Conservation (phyloP, 768 basidiomycete species). For the Lactarius quietus region DNA sequence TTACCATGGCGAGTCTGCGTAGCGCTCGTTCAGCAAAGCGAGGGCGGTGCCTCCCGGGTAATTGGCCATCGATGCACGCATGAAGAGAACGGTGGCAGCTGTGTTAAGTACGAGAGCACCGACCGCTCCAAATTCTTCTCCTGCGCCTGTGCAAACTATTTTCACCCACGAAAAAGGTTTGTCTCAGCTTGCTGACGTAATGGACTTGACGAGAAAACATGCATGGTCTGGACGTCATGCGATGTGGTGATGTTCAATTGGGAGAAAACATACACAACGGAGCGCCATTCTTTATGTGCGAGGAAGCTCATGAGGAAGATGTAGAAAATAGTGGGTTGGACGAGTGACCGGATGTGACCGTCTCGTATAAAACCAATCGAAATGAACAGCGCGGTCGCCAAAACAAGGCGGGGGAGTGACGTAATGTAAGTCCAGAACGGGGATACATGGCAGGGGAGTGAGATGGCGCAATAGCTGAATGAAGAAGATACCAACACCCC, state of each 20-base stretch:
- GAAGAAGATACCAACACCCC: no score
- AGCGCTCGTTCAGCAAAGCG: conserved; percentile 52
- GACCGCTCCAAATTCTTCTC: conserved; percentile 40
- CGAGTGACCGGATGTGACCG: no score
- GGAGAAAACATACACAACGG: conserved; percentile 85
- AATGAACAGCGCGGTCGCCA: no score
- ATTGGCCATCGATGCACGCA: conserved; percentile 62
- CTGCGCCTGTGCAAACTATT: conserved; percentile 49
- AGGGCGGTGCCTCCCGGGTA: conserved; percentile 89
- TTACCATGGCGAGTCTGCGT: conserved; percentile 35
- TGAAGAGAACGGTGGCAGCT: conserved; percentile 48
- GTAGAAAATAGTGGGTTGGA: no score
- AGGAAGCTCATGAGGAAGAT: no score
- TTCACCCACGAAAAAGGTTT: background rate
- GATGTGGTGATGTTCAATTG: conserved; percentile 78
- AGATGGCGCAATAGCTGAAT: background rate
- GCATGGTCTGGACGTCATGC: conserved; percentile 61
- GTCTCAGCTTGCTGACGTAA: background rate
- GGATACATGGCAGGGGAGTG: conserved; percentile 50
- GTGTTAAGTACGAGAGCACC: conserved; percentile 53
- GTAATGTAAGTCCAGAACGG: conserved; percentile 66
- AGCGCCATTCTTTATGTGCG: no score
- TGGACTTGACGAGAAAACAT: conserved; percentile 32
- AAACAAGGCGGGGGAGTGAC: conserved; percentile 73
- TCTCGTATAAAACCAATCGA: no score